phyloP scores from a whole-genome alignment of 768 basidiomycete species.

The Termitomyces sp. region DNA sequence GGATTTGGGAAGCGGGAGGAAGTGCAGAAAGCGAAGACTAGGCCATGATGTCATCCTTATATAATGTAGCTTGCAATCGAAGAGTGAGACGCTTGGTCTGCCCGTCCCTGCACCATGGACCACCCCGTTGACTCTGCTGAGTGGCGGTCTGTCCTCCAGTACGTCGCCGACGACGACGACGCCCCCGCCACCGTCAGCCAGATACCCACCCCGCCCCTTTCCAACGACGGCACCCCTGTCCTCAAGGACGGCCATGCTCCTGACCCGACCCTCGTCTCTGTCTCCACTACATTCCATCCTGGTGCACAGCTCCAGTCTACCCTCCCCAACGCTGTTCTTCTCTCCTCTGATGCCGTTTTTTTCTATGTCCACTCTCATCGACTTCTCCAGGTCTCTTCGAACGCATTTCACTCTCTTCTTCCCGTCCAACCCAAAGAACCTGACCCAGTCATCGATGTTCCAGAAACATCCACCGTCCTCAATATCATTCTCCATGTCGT shows the following conservation, averaged over 20 bases:
- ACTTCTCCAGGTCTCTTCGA: constrained; percentile 58
- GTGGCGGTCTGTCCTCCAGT: constrained; percentile 27
- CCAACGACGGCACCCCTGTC: constrained; percentile 18
- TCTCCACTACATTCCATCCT: constrained; percentile 82
- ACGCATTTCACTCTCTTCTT: constrained; percentile 59
- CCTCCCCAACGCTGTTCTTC: constrained; percentile 61
- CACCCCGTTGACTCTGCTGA: constrained; percentile 36
- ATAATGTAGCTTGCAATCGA: constrained; percentile 7
- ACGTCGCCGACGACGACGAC: constrained; percentile 47
- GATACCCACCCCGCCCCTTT: constrained; percentile 64
- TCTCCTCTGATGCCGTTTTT: constrained; percentile 76
- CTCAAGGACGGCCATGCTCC: constrained; percentile 36
- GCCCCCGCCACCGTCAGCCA: constrained; percentile 33
- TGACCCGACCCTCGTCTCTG: constrained; percentile 52
- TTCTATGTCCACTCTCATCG: constrained; percentile 74
- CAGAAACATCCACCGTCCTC: constrained; percentile 57
- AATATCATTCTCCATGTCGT: constrained; percentile 72
- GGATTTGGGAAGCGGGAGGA: constrained; percentile 88
- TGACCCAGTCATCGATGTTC: constrained; percentile 54
- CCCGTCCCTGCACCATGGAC: constrained; percentile 40
- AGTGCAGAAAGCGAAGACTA: constrained; percentile 65
- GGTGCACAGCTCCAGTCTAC: constrained; percentile 53
- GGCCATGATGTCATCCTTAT: constrained; percentile 12
- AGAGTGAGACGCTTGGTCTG: neutral
- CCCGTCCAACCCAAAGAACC: constrained; percentile 34